These are phyloP conservation scores for Aspergillus sp. DNA, from an alignment of 2,329 filamentous ascomycete genomes.

Conservation along the genomic window DNA sequence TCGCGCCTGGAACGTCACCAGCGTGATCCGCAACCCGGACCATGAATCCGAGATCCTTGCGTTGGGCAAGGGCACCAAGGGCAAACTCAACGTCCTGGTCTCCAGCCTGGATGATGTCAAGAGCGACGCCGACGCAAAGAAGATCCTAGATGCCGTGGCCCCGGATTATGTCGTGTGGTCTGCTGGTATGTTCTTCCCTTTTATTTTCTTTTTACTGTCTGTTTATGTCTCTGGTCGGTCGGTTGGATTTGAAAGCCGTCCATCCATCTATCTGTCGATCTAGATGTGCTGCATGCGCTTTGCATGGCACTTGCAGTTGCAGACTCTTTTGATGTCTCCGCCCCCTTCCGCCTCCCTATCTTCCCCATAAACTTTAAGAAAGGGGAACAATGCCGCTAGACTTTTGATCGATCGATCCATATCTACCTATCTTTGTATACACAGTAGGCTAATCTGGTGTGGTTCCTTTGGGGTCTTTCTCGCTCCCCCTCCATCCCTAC, in stretches of 20 bases:
- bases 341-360: no score
- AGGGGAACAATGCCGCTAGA: not conserved
- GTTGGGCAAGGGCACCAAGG: conserved; percentile 57
- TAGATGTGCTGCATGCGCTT: not conserved
- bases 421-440: not conserved
- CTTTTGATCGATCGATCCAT: not conserved
- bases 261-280: not conserved
- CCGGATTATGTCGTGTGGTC: conserved; percentile 50
- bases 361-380: no score
- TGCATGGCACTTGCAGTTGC: not conserved
- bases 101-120: conserved; percentile 71
- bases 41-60: conserved; percentile 65
- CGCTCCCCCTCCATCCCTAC: not conserved
- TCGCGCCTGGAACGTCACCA: conserved; percentile 74
- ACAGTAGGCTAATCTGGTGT: not conserved
- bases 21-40: conserved; percentile 70
- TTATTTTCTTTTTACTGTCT: not conserved
- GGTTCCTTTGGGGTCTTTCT: not conserved
- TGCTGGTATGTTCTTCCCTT: conserved; percentile 37
- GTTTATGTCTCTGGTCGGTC: not conserved
- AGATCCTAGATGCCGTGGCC: conserved; percentile 52
- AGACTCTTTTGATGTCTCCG: no score
- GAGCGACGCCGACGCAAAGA: conserved; percentile 60
- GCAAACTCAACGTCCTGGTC: conserved; percentile 68
- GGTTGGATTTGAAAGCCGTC: not conserved